Evolutionary conservation across 805 yeast species (phyloP), one percentile per base, ranked within the genome.

Genomic region (Zygotorulaspora florentina): DNA sequence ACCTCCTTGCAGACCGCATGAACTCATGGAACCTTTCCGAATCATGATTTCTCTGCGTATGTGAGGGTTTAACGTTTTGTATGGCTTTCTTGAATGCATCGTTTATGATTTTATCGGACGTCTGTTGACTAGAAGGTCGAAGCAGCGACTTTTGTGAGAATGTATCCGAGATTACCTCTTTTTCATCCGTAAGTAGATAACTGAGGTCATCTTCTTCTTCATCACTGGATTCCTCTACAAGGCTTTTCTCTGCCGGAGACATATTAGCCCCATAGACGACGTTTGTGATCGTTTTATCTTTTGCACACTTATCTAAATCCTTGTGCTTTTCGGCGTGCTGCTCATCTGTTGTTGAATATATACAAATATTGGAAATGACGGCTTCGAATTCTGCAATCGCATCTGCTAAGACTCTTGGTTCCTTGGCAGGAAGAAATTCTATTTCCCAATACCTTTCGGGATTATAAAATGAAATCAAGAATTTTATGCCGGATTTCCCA

Each of bases 401-500:
- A 0, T 35, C 25, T 1, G 26, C 23, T 12, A 53, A 30, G 1
- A 45, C 47, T 40, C 55, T 54, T 11, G 35, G 38, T 15, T 28
- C 35, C n/a, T 35, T 9, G 3, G 35, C 16, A 3, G 67, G 58
- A 17, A 59, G 53, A 43, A 70, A 55, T 15, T 58, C 67, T 36
- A 81, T 68, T 25, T 76, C 72, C 95, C 95, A 87, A 62, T 79
- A 85, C 55, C 91, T 68, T 51, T 80, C 83, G 0, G 95, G 95
- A 55, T 85, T 85, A 23, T 78, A 79, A 46, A 87, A 71, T 0
- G 88, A 82, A 13, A 86, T 60, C 2, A 83, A 71, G 53, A 82
- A 83, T 13, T 48, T 53, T 28, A 20, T 45, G 8, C 28, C 53
- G 74, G 76, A 40, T 69, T 70, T 39, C 47, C 51, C 17, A 66